A percentile compares a stretch with the other conserved stretches of the same genome.
These are phyloP conservation scores for Phytophthora pluvialis DNA, from an alignment of 352 stramenopile genomes.

Conservation along the genomic window DNA sequence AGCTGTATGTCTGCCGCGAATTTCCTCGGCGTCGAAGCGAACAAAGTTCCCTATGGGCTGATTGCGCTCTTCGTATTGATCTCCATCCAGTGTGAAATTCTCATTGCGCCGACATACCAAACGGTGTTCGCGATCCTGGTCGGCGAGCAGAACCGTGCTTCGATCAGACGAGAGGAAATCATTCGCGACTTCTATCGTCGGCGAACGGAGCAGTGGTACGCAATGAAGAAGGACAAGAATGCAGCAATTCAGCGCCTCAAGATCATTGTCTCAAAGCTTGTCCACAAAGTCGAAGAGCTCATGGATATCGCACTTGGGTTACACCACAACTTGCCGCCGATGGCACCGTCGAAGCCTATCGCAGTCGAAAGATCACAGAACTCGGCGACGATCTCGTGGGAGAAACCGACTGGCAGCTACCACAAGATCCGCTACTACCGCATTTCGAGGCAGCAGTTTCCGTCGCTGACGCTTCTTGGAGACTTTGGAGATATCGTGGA, in stretches of 20 bases:
- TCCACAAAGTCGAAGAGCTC: conserved; percentile 89
- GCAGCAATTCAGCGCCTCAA: conserved; percentile 83
- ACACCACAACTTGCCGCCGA: conserved; percentile 84
- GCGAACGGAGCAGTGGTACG: conserved; percentile 77
- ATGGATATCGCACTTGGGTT: conserved; percentile 90
- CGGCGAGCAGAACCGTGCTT: conserved; percentile 55
- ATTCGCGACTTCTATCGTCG: conserved; percentile 66
- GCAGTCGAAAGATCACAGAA: conserved; percentile 74
- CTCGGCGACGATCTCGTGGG: conserved; percentile 77
- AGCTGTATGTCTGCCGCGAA: conserved; percentile 77
- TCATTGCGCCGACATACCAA: conserved; percentile 62
- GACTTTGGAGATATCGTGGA: conserved; percentile 86
- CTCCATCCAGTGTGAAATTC: conserved; percentile 85
- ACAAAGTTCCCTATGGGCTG: conserved; percentile 59
- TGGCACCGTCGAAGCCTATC: conserved; percentile 67
- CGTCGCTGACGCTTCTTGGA: conserved; percentile 81
- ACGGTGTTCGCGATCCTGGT: conserved; percentile 60
- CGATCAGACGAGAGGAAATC: conserved; percentile 64
- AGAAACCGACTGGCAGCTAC: conserved; percentile 57
- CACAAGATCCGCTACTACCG: conserved; percentile 88
- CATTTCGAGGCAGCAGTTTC: conserved; percentile 81
- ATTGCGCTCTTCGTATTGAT: conserved; percentile 87
- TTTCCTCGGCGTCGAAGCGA: conserved; percentile 66
- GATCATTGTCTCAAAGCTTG: conserved; percentile 88
- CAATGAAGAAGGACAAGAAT: conserved; percentile 87